phyloP scores from a whole-genome alignment of 805 yeast species.

The Ogataea minuta region DNA sequence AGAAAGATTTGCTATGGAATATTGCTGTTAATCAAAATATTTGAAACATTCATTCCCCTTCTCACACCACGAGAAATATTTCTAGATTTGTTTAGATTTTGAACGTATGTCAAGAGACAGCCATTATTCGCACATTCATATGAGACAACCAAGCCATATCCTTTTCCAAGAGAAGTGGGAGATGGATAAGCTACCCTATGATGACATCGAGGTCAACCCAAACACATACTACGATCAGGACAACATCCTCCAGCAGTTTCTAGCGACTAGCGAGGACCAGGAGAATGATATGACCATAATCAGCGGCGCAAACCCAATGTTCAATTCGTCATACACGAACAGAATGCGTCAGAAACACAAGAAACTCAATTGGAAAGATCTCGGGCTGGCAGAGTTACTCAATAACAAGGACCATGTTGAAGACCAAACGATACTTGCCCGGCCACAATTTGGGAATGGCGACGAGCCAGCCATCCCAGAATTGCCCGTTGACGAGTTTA shows the following conservation, averaged over 20 bases:
- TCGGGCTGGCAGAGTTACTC: slow-evolving; percentile 26
- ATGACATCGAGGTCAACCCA: slow-evolving; percentile 32
- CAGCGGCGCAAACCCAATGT: slow-evolving; percentile 27
- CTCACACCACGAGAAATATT: neutral
- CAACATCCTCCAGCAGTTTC: slow-evolving; percentile 30
- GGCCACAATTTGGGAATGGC: slow-evolving; percentile 21
- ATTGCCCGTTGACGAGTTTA: neutral
- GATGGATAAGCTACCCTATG: slow-evolving; percentile 30
- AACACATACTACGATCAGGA: slow-evolving; percentile 16
- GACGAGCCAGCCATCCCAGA: slow-evolving; percentile 10
- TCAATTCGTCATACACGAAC: slow-evolving; percentile 29
- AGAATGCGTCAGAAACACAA: slow-evolving; percentile 27
- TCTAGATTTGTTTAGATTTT: neutral
- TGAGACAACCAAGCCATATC: slow-evolving; percentile 31
- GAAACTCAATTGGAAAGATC: slow-evolving; percentile 33
- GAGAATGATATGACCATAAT: slow-evolving; percentile 27
- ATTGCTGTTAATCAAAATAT: neutral
- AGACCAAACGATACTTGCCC: slow-evolving; percentile 27
- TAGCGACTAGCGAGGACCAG: slow-evolving; percentile 27
- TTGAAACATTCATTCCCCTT: too few species aligned
- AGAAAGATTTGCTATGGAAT: neutral
- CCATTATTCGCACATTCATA: slow-evolving; percentile 29
- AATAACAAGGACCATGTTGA: slow-evolving; percentile 16
- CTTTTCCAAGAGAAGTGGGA: slow-evolving; percentile 35
- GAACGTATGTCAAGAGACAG: slow-evolving; percentile 29